These are phyloP conservation scores for Chiua virens DNA, from an alignment of 768 basidiomycete species.

Conservation along the genomic window DNA sequence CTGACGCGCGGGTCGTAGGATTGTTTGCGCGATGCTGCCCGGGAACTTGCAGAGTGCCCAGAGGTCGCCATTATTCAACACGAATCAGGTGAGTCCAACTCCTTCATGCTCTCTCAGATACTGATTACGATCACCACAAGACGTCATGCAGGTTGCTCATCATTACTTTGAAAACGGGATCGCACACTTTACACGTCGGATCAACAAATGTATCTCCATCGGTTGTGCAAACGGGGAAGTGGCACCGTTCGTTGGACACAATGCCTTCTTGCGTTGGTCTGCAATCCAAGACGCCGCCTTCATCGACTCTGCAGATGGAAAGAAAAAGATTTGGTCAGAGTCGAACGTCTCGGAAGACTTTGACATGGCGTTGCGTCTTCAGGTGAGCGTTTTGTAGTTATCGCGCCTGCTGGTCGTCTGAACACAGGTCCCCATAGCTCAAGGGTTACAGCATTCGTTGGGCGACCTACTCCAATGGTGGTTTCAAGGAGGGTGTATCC, in stretches of 20 bases:
- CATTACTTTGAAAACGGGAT: constrained; percentile 93
- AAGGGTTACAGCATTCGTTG: constrained; percentile 39
- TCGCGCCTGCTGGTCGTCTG: constrained; percentile 61
- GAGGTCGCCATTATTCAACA: constrained; percentile 93
- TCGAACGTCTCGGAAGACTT: constrained; percentile 69
- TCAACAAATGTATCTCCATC: constrained; percentile 82
- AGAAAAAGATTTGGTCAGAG: constrained; percentile 78
- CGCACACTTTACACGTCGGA: constrained; percentile 88
- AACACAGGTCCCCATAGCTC: constrained; percentile 26
- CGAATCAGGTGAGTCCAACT: constrained; percentile 56
- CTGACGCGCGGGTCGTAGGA: constrained; percentile 45
- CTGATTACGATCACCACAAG: constrained; percentile 39
- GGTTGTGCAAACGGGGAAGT: constrained; percentile 79
- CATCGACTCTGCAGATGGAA: constrained; percentile 46
- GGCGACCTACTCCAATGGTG: constrained; percentile 85
- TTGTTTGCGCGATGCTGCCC: constrained; percentile 87
- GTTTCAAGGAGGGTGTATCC: constrained; percentile 91
- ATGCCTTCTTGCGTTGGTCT: constrained; percentile 88
- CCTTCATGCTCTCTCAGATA: not conserved
- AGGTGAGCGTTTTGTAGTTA: constrained; percentile 33
- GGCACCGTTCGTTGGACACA: constrained; percentile 79
- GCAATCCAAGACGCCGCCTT: constrained; percentile 88
- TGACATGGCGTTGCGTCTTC: constrained; percentile 60
- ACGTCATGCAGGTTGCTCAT: constrained; percentile 87
- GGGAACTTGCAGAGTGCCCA: constrained; percentile 78